Conservation (phyloP, 495 filamentous ascomycete species). For the Podospora pseudopauciseta region DNA sequence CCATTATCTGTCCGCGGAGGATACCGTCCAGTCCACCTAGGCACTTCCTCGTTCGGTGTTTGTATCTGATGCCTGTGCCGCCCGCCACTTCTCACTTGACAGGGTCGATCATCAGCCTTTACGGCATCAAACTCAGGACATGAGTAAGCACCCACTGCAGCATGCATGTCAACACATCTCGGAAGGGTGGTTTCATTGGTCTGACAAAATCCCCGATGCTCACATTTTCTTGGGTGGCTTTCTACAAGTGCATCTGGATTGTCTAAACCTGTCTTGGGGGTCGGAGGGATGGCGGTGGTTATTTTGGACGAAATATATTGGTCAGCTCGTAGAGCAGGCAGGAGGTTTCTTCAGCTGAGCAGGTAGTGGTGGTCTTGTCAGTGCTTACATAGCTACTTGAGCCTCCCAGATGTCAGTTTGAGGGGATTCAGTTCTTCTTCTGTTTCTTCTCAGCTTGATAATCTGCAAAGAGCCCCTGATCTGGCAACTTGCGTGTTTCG, state of each 20-base stretch:
- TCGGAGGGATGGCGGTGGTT: neutral
- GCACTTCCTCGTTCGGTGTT: neutral
- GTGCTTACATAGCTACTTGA: neutral
- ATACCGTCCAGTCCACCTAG: neutral
- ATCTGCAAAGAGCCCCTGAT: neutral
- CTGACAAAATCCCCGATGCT: neutral
- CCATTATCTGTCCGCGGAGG: neutral
- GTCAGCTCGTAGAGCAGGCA: neutral
- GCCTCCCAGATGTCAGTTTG: neutral
- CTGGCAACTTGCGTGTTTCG: neutral
- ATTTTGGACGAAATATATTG: neutral
- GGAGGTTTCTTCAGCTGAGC: neutral
- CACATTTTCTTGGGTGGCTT: neutral
- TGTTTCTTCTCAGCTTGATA: neutral
- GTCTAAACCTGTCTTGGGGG: neutral
- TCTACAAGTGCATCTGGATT: neutral
- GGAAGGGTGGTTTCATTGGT: neutral
- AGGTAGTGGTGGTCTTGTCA: neutral
- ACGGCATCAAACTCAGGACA: neutral
- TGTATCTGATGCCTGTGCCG: neutral
- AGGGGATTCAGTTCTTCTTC: neutral
- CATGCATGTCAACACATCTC: neutral
- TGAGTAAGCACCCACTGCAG: neutral
- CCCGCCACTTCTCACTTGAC: neutral
- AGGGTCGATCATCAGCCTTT: neutral